phyloP scores from a whole-genome alignment of 192 early-diverging fungal genomes.

The Coemansia sp. region DNA sequence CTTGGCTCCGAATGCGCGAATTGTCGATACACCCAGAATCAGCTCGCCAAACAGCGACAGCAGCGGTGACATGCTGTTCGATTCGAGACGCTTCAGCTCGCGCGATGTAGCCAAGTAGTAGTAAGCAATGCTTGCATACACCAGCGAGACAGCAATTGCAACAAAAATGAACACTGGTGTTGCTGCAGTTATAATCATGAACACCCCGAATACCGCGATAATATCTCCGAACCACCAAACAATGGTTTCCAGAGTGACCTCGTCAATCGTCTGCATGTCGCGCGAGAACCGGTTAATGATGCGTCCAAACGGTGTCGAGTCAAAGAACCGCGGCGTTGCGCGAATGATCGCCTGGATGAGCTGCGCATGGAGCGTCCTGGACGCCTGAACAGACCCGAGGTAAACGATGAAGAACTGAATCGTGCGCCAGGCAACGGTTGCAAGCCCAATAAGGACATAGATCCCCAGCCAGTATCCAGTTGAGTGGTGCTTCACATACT shows the following conservation, averaged over 20 bases:
- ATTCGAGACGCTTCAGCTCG: conserved; percentile 87
- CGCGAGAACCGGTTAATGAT: no score
- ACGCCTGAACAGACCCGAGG: conserved; percentile 58
- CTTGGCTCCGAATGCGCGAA: no score
- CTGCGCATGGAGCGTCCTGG: conserved; percentile 56
- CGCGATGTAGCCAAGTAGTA: conserved; percentile 76
- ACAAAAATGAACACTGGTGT: conserved; percentile 78
- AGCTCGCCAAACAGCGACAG: conserved; percentile 80
- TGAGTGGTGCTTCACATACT: conserved; percentile 16
- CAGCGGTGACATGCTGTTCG: no score
- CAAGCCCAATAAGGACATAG: conserved; percentile 61
- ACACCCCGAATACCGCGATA: conserved; percentile 55
- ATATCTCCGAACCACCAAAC: conserved; percentile 57
- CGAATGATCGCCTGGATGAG: conserved; percentile 60
- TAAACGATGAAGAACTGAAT: conserved; percentile 50
- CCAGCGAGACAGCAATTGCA: conserved; percentile 55
- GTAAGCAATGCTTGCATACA: conserved; percentile 64
- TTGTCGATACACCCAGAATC: conserved; percentile 68
- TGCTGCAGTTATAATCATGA: conserved; percentile 65
- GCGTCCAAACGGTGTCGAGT: no score
- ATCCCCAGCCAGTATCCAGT: conserved; percentile 64
- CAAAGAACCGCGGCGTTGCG: conserved; percentile 77
- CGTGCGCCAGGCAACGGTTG: conserved; percentile 37
- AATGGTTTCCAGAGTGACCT: conserved; percentile 55
- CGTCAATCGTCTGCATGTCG: conserved; percentile 79